Conservation (phyloP, 2,329 filamentous ascomycete species). For the Ophiostoma populinum region DNA sequence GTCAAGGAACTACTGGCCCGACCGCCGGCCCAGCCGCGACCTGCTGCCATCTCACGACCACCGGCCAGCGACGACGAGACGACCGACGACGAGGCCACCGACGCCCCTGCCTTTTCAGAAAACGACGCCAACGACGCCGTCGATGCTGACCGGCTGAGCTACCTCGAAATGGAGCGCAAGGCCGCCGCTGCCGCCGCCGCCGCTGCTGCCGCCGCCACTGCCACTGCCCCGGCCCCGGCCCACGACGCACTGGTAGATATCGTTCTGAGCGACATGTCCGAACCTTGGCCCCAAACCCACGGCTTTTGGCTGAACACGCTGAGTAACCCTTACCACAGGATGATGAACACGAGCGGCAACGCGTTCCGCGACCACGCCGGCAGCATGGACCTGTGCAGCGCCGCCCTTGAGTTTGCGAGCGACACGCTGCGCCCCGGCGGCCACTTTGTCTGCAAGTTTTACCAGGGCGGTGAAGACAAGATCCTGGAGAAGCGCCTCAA, state of each 20-base stretch:
- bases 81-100: constrained; percentile 9
- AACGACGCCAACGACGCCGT: constrained; percentile 12
- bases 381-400: constrained; percentile 87
- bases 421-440: constrained; percentile 70
- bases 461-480: constrained; percentile 79
- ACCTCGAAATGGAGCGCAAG: constrained; percentile 47
- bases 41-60: constrained; percentile 10
- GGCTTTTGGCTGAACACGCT: constrained; percentile 74
- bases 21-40: constrained; percentile 11
- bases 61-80: background rate
- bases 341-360: constrained; percentile 97
- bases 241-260: constrained; percentile 47
- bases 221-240: background rate
- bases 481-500: constrained; percentile 56
- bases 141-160: constrained; percentile 32
- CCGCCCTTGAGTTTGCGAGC: constrained; percentile 69
- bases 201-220: constrained; percentile 16
- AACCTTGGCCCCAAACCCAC: constrained; percentile 71
- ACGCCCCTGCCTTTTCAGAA: background rate
- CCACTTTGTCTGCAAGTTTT: constrained; percentile 95
- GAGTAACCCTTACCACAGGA: constrained; percentile 92
- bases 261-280: constrained; percentile 98
- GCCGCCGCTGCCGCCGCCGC: constrained; percentile 19
- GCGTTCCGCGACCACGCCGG: constrained; percentile 74
- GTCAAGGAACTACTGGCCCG: constrained; percentile 58